Base-by-base conservation (phyloP, 2,329 filamentous ascomycete species). In the Venturia oleaginea region DNA sequence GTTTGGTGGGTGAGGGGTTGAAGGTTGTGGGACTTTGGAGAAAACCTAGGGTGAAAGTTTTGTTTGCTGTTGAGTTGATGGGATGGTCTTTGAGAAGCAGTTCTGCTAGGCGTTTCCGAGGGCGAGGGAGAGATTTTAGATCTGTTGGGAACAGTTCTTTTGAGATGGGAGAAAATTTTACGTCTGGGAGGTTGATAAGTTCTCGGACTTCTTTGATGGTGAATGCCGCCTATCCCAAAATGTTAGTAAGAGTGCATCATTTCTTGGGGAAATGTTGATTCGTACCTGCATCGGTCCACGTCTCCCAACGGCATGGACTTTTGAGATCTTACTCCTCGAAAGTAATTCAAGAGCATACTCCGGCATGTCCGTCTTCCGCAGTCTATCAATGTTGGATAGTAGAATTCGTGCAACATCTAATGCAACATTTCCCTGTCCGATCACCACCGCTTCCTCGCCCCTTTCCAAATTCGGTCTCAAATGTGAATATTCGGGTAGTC, bases 351-450 rank as follows among this genome's bases (percentile, higher is more conserved):
- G 76, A 0, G 94, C 94, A 70, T 90, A 84, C 67, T 92, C 89
- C 1, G 92, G 87, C 59, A 99, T 97, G 73, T 99, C 94, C 0
- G 94, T 97, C 70, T 86, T 87, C 7, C 84, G 81, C 57, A 99
- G 79, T 27, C 82, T 77, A 70, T 93, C 86, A 0, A 95, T 79
- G 66, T 90, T 84, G 62, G 88, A 86, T 17, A 99, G 80, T 5
- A 99, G 79, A 71, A 96, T 93, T 32, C 95, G 84, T 1, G 93
- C 92, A 19, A 99, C 90, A 74, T 99, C 94, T 59, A 99, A 79
- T 0, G 94, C 94, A 10, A 99, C 94, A 76, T 99, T 99, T 19
- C 94, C 94, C 72, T 99, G 93, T 1, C 94, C 94, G 68, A 99
- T 86, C 59, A 99, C 83, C 38, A 97, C 85, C 1, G 91, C 94